Evolutionary conservation across 2,329 filamentous ascomycete species (phyloP).

Genomic region (Beauveria sp.): DNA sequence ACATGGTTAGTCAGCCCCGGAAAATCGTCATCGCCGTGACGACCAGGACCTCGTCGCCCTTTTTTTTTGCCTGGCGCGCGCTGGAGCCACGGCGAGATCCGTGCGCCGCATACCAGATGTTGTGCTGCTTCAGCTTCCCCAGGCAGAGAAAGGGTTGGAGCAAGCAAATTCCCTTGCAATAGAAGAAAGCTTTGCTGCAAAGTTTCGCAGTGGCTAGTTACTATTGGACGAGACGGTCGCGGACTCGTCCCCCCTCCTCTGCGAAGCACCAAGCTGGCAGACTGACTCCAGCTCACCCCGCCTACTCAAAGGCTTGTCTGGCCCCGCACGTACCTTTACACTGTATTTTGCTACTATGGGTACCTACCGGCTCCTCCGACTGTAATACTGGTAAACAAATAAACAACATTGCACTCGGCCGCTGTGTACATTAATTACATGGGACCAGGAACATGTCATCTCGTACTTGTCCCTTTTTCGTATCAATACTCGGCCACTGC

Average conservation of each 20-base stretch:
- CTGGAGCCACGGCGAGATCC: background rate
- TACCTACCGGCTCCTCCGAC: slow-evolving; percentile 1
- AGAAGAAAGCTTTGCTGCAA: background rate
- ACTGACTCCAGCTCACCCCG: background rate
- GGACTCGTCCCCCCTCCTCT: background rate
- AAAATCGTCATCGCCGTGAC: slow-evolving; percentile 28
- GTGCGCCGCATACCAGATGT: slow-evolving; percentile 9
- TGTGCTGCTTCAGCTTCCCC: background rate
- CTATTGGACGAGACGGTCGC: background rate
- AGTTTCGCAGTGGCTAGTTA: background rate
- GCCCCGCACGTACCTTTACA: background rate
- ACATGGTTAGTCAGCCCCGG: slow-evolving; percentile 8
- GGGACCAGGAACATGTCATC: background rate
- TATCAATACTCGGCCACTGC: background rate
- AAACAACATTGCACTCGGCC: slow-evolving; percentile 3
- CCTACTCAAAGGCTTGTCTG: background rate
- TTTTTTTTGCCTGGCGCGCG: background rate
- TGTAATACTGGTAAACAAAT: slow-evolving; percentile 7
- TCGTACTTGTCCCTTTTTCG: background rate
- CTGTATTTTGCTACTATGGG: background rate
- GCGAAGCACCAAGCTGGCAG: no score
- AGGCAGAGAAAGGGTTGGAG: background rate
- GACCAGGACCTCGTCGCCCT: slow-evolving; percentile 16
- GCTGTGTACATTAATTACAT: background rate
- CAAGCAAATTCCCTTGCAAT: background rate